Conservation (phyloP, 1,284 basidiomycete genomes). For the Inonotus hispidus region DNA sequence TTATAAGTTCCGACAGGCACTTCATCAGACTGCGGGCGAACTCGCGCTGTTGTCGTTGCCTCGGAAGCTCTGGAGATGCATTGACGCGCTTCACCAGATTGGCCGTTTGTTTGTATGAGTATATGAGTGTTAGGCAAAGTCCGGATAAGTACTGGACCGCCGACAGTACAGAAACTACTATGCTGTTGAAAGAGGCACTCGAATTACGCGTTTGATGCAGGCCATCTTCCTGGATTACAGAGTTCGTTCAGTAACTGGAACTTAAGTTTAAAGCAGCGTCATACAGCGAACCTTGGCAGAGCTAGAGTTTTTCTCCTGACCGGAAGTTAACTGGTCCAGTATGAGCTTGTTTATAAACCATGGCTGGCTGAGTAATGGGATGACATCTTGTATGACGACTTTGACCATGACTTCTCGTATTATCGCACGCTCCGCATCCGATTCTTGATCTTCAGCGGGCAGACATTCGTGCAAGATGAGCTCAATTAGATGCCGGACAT, state of each 20-base stretch:
- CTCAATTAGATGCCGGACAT: slow-evolving; percentile 72
- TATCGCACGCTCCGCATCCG: slow-evolving; percentile 69
- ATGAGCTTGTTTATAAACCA: slow-evolving; percentile 74
- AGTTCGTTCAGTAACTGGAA: slow-evolving; percentile 14
- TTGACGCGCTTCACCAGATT: slow-evolving; percentile 64
- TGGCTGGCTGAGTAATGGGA: slow-evolving; percentile 68
- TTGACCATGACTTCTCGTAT: slow-evolving; percentile 74
- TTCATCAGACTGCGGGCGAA: slow-evolving; percentile 26
- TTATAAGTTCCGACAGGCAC: slow-evolving; percentile 46
- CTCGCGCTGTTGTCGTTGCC: slow-evolving; percentile 10
- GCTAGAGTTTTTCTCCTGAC: slow-evolving; percentile 23
- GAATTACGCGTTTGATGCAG: slow-evolving; percentile 21
- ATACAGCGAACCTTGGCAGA: neutral
- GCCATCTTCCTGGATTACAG: slow-evolving; percentile 24
- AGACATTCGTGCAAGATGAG: slow-evolving; percentile 61
- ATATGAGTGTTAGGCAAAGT: slow-evolving; percentile 56
- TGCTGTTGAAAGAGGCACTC: slow-evolving; percentile 48
- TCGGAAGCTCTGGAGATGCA: slow-evolving; percentile 31
- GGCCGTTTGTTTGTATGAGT: slow-evolving; percentile 60
- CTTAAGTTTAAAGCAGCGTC: neutral
- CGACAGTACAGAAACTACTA: slow-evolving; percentile 65
- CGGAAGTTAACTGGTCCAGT: slow-evolving; percentile 53
- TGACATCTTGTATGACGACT: slow-evolving; percentile 57
- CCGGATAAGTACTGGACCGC: slow-evolving; percentile 68
- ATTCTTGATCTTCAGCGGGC: slow-evolving; percentile 61